Percentiles rank a stretch among this genome's conserved stretches.
phyloP scores from a whole-genome alignment of 2,329 filamentous ascomycete species.

The Arachnopeziza araneosa region DNA sequence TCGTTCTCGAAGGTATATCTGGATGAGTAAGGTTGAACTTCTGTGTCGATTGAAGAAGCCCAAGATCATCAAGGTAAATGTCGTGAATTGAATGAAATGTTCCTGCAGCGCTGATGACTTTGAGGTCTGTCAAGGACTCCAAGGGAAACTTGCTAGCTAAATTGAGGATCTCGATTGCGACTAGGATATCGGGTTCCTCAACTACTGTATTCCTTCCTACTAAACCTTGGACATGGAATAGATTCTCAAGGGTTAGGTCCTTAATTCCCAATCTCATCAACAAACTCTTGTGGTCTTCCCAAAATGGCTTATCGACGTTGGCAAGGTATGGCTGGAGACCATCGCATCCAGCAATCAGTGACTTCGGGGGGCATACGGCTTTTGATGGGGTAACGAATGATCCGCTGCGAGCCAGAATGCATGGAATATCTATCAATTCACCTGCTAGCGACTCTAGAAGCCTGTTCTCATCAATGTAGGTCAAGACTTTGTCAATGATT shows the following conservation, averaged over 20 bases:
- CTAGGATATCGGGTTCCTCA: conserved; percentile 14
- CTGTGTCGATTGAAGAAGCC: neutral
- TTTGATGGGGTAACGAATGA: conserved; percentile 12
- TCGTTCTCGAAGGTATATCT: conserved; percentile 12
- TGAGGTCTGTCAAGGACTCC: conserved; percentile 11
- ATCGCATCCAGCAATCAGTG: conserved; percentile 7
- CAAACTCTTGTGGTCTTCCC: conserved; percentile 14
- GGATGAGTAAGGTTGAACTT: conserved; percentile 19
- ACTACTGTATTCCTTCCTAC: conserved; percentile 19
- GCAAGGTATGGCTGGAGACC: conserved; percentile 19
- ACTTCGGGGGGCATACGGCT: conserved; percentile 13
- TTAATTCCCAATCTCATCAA: conserved; percentile 19
- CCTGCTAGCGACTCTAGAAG: conserved; percentile 1
- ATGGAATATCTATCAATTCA: conserved; percentile 11
- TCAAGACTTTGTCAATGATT: conserved; percentile 18
- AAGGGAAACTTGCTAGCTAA: conserved; percentile 15
- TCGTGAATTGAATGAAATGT: conserved; percentile 15
- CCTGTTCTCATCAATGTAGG: conserved; percentile 10
- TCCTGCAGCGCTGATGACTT: conserved; percentile 17
- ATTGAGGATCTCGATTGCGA: conserved; percentile 24
- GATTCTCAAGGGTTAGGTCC: conserved; percentile 14
- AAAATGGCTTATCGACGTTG: conserved; percentile 21
- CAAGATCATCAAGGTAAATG: conserved; percentile 18
- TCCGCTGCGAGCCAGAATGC: conserved; percentile 10
- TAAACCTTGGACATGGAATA: conserved; percentile 18